Base-by-base conservation (phyloP, 1,284 basidiomycete species). In the Stygiomarasmius scandens region DNA sequence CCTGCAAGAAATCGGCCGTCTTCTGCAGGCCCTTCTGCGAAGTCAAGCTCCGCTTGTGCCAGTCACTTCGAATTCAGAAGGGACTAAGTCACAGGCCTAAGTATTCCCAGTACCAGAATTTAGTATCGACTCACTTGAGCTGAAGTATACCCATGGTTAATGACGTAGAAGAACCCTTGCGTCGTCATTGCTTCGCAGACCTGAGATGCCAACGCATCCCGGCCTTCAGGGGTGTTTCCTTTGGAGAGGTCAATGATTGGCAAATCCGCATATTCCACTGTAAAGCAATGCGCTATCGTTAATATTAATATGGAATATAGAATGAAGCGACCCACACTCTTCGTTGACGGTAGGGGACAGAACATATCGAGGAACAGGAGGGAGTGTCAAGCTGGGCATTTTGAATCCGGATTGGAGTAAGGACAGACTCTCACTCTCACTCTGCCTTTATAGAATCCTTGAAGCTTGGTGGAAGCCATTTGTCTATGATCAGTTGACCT, bases 91-190 rank as follows among this genome's bases (percentile, higher is more conserved):
- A n/a, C n/a, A n/a, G n/a, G n/a, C n/a, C n/a, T n/a, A n/a, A n/a
- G n/a, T n/a, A n/a, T n/a, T n/a, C n/a, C n/a, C n/a, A n/a, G n/a
- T n/a, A n/a, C n/a, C n/a, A n/a, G n/a, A n/a, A n/a, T n/a, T n/a
- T n/a, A n/a, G n/a, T n/a, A 36, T 25, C 4, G 16, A 58, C 65
- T 49, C 56, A 77, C 85, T 73, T 84, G 74, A 8, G 72, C 68
- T 29, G 70, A 67, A 0, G 70, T 73, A 48, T 80, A 79, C 4
- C 85, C 84, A 61, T 87, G 85, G 58, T 86, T 85, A 56, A 85
- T 64, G 20, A 83, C 76, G 61, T 84, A 88, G 70, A 86, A 83
- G 67, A 87, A 90, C 5, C 83, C 87, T 52, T 85, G 78, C 12
- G 76, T 78, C 3, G 75, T 70, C 74, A 90, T 79, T 0, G 87